A percentile compares a stretch with the other conserved stretches of the same genome.
Conservation (phyloP, 768 basidiomycete species). For the Xerocomus potaroensis region DNA sequence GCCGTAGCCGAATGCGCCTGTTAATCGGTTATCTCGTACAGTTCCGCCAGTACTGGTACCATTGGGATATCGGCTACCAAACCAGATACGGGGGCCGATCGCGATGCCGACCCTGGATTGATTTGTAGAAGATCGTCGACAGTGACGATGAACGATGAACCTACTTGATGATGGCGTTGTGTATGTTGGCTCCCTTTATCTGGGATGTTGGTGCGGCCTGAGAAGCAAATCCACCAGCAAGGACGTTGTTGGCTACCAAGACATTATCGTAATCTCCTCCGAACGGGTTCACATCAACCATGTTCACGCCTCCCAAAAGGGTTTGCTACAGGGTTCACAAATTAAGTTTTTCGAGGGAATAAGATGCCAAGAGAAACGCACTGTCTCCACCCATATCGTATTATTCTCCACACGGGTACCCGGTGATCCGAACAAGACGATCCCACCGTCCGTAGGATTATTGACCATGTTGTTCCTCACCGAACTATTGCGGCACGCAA, state of each 20-base stretch:
- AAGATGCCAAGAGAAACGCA: constrained; percentile 31
- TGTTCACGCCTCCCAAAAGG: constrained; percentile 69
- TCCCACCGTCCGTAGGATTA: constrained; percentile 74
- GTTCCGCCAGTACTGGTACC: constrained; percentile 50
- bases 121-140: constrained; percentile 4
- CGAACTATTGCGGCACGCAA: constrained; percentile 59
- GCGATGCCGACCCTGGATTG: constrained; percentile 66
- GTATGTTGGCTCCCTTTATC: constrained; percentile 47
- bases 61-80: constrained; percentile 51
- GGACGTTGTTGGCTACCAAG: constrained; percentile 60
- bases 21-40: constrained; percentile 53
- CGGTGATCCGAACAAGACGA: constrained; percentile 73
- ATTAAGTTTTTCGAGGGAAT: not conserved
- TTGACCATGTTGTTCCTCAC: constrained; percentile 67
- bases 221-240: constrained; percentile 67
- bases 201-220: constrained; percentile 36
- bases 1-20: constrained; percentile 70
- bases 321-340: constrained; percentile 45
- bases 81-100: constrained; percentile 78
- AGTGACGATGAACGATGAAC: constrained; percentile 17
- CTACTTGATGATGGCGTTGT: constrained; percentile 69
- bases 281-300: constrained; percentile 71
- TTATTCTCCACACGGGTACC: constrained; percentile 72
- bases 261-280: constrained; percentile 60
- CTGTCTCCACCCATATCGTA: constrained; percentile 66